Evolutionary conservation across 1,284 basidiomycete species (phyloP), one percentile per base, ranked within the genome.

Genomic region (Leucoagaricus sp.): DNA sequence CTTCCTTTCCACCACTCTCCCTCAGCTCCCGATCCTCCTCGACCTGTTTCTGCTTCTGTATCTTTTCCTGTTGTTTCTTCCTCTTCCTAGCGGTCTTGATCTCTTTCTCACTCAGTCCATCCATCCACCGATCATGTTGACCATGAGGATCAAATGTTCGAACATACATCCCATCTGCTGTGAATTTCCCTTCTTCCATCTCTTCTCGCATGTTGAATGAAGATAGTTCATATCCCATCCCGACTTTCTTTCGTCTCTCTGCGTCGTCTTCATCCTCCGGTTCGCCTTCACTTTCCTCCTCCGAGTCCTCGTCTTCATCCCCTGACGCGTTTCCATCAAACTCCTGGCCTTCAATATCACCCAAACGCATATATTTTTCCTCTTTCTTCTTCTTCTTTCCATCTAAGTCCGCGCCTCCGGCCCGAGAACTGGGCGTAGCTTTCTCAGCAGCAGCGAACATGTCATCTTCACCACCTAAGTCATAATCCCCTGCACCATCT

Each of bases 131-230:
- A 73, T 99, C 96, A 71, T 98, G 95, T 53, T 91, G 84, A 15
- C 90, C 94, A 67, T 95, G 90, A 5, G 91, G 91, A 72, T 99
- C 96, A 63, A 89, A 89, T 49, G 94, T 87, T 56, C 86, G 85
- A 54, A 95, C 83, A 70, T 96, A 98, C 57, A 75, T 86, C 46
- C 97, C 97, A 65, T 98, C 96, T 57, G 91, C 92, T 9, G 94
- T 90, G 76, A 99, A 98, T 65, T 94, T 92, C 31, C 97, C 97
- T 70, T 97, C 93, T 66, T 93, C 87, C 89, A 99, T 96, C 81
- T 99, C 97, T 63, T 92, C 89, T 63, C 95, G 91, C 97, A 99
- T 98, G 72, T 99, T 98, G 84, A 99, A 99, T 29, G 91, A 91
- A 7, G 93, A 96, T 12, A 98, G 70, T 66, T 96, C 91, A 72